A percentile compares a stretch with the other conserved stretches of the same genome.
Evolutionary conservation across 2,329 filamentous ascomycete genomes (phyloP).

Genomic region (Aspergillus alliaceus): DNA sequence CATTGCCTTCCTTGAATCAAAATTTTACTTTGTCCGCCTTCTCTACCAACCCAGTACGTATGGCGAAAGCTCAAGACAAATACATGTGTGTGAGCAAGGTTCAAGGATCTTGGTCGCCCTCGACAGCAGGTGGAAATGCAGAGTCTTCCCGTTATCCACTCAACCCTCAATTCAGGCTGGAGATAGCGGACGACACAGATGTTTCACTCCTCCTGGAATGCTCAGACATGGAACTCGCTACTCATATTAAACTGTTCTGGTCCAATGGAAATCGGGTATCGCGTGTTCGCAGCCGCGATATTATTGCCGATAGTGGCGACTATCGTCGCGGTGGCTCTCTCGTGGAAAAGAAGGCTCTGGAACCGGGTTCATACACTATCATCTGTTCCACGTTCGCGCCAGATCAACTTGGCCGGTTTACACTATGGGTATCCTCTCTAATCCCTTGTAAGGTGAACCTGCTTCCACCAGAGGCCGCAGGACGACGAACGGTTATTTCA

Average conservation of each 20-base stretch:
- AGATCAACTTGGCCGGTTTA: conserved; percentile 72
- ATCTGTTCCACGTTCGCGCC: conserved; percentile 89
- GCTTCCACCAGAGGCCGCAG: conserved; percentile 72
- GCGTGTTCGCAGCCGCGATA: conserved; percentile 68
- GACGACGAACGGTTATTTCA: conserved; percentile 61
- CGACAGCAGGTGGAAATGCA: conserved; percentile 82
- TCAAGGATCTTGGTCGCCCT: conserved; percentile 69
- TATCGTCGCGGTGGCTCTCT: conserved; percentile 79
- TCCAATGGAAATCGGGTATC: conserved; percentile 71
- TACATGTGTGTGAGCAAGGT: conserved; percentile 62
- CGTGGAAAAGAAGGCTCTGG: conserved; percentile 61
- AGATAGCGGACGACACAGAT: conserved; percentile 56
- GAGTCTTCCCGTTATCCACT: conserved; percentile 72
- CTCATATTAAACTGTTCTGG: conserved; percentile 84
- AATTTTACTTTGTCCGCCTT: conserved; percentile 87
- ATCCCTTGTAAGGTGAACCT: conserved; percentile 54
- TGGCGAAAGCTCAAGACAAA: conserved; percentile 62
- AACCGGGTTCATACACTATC: conserved; percentile 76
- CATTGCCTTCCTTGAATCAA: conserved; percentile 70
- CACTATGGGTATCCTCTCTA: conserved; percentile 70
- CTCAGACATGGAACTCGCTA: conserved; percentile 63
- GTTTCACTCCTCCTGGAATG: conserved; percentile 75
- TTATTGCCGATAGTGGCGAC: conserved; percentile 81
- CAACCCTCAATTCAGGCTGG: conserved; percentile 82
- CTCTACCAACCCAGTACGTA: conserved; percentile 61